Conservation (phyloP, 2,329 filamentous ascomycete genomes). For the Verticillium nubilum region DNA sequence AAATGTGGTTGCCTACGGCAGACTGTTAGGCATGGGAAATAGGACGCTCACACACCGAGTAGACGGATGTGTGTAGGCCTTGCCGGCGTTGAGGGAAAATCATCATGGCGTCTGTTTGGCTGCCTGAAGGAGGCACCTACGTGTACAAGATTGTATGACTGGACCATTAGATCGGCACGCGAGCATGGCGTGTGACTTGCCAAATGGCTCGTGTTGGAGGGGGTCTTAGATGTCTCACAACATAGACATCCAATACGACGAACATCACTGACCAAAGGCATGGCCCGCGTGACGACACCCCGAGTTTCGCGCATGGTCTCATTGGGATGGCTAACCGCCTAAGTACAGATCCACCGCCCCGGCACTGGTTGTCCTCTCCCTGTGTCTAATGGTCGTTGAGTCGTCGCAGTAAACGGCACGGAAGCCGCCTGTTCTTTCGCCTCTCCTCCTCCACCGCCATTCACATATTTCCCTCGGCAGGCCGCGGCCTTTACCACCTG, state of each 20-base stretch:
- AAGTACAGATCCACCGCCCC: conserved; percentile 7
- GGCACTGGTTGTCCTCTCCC: not conserved
- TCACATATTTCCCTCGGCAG: not conserved
- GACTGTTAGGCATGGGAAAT: not conserved
- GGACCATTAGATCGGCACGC: not conserved
- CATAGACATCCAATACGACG: not conserved
- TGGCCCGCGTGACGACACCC: not conserved
- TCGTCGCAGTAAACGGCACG: conserved; percentile 1
- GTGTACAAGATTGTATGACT: conserved; percentile 3
- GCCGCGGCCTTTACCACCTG: not conserved
- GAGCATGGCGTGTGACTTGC: not conserved
- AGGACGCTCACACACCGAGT: conserved; percentile 8
- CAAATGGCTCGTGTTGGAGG: not conserved
- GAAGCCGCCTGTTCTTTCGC: not conserved
- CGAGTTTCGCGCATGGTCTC: not conserved
- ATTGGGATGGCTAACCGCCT: not conserved
- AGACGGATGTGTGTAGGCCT: conserved; percentile 10
- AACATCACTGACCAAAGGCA: not conserved
- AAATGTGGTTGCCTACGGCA: not conserved
- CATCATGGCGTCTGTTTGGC: not conserved
- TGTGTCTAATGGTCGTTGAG: conserved; percentile 3
- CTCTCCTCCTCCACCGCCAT: not conserved
- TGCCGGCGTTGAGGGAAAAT: conserved; percentile 7
- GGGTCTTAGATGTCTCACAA: not conserved
- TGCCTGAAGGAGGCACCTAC: conserved; percentile 1